A percentile compares a stretch with the other conserved stretches of the same genome.
phyloP scores from a whole-genome alignment of 2,329 filamentous ascomycete genomes.

The Pseudocercospora cruenta region DNA sequence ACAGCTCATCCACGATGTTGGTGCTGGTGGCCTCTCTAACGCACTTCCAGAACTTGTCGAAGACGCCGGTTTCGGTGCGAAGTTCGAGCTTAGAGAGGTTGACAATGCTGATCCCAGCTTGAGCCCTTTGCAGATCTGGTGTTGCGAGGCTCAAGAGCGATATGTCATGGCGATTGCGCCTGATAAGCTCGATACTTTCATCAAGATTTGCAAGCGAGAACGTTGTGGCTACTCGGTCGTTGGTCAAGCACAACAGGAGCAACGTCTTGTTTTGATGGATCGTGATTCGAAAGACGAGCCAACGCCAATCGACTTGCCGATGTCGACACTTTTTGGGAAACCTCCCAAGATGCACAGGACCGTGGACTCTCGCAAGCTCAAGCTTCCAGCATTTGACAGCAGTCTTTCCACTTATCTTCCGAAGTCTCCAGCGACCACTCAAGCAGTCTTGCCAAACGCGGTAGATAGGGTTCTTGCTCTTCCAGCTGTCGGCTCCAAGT shows the following conservation, averaged over 20 bases:
- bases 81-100: constrained; percentile 91
- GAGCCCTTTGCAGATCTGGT: constrained; percentile 97
- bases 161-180: constrained; percentile 89
- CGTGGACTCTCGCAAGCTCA: constrained; percentile 70
- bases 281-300: constrained; percentile 74
- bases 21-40: constrained; percentile 83
- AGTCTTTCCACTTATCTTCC: constrained; percentile 70
- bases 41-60: constrained; percentile 88
- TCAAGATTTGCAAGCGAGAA: constrained; percentile 74
- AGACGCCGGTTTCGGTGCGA: constrained; percentile 86
- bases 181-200: constrained; percentile 74
- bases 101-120: constrained; percentile 88
- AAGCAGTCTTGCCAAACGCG: constrained; percentile 59
- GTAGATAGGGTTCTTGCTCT: constrained; percentile 80
- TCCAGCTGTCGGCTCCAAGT: constrained; percentile 93
- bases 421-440: constrained; percentile 47
- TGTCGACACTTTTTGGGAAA: constrained; percentile 86
- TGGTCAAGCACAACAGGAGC: constrained; percentile 72
- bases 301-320: constrained; percentile 83
- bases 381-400: constrained; percentile 73
- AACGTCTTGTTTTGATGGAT: constrained; percentile 79
- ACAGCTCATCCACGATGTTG: constrained; percentile 95
- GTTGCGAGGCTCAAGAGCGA: constrained; percentile 93
- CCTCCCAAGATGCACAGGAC: constrained; percentile 78
- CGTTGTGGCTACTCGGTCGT: constrained; percentile 92